Evolutionary conservation across 2,329 filamentous ascomycete species (phyloP).

Genomic region (Pseudocercospora pini-densiflorae): DNA sequence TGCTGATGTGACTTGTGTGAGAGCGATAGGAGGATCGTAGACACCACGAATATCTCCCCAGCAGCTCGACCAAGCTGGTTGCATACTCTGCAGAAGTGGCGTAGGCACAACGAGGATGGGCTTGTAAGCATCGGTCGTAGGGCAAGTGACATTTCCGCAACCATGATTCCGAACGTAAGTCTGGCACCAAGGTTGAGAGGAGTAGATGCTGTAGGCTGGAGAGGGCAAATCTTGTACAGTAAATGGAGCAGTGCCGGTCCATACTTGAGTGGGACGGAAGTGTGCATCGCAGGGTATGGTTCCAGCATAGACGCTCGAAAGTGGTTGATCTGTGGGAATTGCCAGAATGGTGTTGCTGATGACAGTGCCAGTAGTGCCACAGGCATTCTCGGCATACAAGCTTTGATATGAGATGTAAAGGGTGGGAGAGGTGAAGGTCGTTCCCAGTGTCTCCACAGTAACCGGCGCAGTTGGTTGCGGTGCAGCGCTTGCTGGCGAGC

Average conservation of each 20-base stretch:
- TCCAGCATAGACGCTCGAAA: constrained; percentile 23
- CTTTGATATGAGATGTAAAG: constrained; percentile 31
- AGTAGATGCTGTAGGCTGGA: constrained; percentile 25
- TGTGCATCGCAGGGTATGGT: constrained; percentile 15
- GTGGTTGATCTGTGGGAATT: constrained; percentile 19
- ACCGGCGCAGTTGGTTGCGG: constrained; percentile 12
- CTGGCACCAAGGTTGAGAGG: constrained; percentile 26
- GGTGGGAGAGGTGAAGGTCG: constrained; percentile 32
- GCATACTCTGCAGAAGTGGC: constrained; percentile 17
- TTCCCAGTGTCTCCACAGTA: constrained; percentile 23
- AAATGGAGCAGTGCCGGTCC: constrained; percentile 24
- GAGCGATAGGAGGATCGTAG: constrained; percentile 26
- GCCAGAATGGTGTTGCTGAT: constrained; percentile 28
- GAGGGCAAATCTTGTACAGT: constrained; percentile 21
- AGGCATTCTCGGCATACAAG: constrained; percentile 30
- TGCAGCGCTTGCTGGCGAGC: constrained; percentile 10
- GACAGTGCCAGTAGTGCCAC: constrained; percentile 18
- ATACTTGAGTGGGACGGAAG: constrained; percentile 9
- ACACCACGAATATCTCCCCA: constrained; percentile 26
- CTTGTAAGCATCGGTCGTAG: constrained; percentile 23
- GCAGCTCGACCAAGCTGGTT: constrained; percentile 28
- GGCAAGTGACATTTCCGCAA: constrained; percentile 19
- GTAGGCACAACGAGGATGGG: constrained; percentile 28
- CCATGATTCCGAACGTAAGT: constrained; percentile 12
- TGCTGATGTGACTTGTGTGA: neutral